phyloP scores from a whole-genome alignment of 345 rosid species.

The Gossypium anomalum region DNA sequence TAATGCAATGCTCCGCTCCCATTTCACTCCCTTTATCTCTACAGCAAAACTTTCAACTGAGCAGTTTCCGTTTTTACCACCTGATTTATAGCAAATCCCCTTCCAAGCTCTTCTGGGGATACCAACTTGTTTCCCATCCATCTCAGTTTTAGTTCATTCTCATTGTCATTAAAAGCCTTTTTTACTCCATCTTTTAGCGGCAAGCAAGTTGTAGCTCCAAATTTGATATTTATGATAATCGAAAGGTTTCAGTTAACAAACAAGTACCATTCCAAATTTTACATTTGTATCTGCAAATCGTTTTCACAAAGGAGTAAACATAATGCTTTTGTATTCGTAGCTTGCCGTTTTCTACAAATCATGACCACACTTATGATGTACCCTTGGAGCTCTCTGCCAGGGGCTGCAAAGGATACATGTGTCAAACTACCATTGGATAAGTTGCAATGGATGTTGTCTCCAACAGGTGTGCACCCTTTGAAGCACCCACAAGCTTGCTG shows the following conservation, averaged over 20 bases:
- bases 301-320: neutral
- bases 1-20: neutral
- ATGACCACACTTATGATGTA: neutral
- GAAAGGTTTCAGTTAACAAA: neutral
- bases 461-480: neutral
- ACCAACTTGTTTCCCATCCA: neutral
- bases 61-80: neutral
- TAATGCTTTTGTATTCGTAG: neutral
- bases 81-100: slow-evolving; percentile 15
- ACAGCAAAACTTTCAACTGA: neutral
- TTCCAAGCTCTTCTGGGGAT: slow-evolving; percentile 15
- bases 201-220: slow-evolving; percentile 4
- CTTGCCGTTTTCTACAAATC: slow-evolving; percentile 8
- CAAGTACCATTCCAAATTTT: neutral
- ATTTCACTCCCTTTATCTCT: neutral
- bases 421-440: neutral
- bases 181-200: neutral
- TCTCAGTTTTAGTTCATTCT: slow-evolving; percentile 1
- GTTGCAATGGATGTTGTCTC: neutral
- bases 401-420: slow-evolving; percentile 12
- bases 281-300: neutral
- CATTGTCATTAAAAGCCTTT: neutral
- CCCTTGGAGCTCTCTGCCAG: slow-evolving; percentile 3
- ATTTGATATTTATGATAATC: neutral
- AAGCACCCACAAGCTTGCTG: neutral